Evolutionary conservation across 176 grass and related monocot species (phyloP), one percentile per base, ranked within the genome.

Genomic region (Aegilops longissima): DNA sequence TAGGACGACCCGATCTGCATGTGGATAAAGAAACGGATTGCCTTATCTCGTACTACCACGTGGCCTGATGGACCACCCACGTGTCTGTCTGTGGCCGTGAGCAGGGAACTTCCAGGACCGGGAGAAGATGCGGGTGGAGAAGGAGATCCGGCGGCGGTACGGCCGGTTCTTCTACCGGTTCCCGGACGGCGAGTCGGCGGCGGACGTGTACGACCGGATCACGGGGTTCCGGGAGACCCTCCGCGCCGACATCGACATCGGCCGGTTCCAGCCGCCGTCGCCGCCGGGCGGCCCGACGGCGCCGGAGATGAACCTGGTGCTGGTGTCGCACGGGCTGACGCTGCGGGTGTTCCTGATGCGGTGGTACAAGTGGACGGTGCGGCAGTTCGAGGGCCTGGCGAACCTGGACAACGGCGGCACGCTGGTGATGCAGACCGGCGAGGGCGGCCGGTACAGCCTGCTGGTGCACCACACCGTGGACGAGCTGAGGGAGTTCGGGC

Each of bases 71-170:
- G 54, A 59, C 7, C 18, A 5, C 12, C 38, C 39, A 74, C 71
- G 5, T 12, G 18, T 73, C 51, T 58, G 5, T 25, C 6, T 8
- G 17, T 59, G n/a, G 10, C 10, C 3, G 40, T 1, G 44, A 51
- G 73, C 73, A 76, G 73, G 73, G 73, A 76, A 76, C 44, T 76
- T 76, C 73, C 73, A 76, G 73, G 73, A 76, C 73, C 73, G 73
- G 73, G 73, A 76, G 73, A 76, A 76, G 73, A 76, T 76, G 73
- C 73, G 73, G 1, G 73, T 47, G 73, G 73, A 52, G 73, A 76
- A 76, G 73, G 73, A 76, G 73, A 25, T 9, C 13, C 73, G 73
- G 44, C 73, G 25, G 73, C 8, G 73, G 14, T 76, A 76, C 73
- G 73, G 73, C 1, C 44, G 73, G 1, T 76, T 76, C 44, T 76